Conservation (phyloP, 208 protist genomes). For the Zelonia costaricensis region DNA sequence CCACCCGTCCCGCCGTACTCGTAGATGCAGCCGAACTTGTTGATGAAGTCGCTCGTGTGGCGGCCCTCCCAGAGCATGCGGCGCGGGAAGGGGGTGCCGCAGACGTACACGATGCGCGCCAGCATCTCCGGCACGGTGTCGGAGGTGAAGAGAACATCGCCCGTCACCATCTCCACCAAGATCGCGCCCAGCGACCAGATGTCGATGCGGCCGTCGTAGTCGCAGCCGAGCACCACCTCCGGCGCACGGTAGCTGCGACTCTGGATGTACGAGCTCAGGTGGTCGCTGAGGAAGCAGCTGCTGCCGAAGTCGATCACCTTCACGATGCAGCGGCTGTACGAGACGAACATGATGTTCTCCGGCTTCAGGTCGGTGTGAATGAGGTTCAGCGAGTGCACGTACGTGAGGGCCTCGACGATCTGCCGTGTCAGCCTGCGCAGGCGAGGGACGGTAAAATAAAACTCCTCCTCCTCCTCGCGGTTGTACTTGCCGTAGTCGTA, state of each 20-base stretch:
- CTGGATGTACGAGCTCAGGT: slow-evolving; percentile 95
- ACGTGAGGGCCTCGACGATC: slow-evolving; percentile 84
- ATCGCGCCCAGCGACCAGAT: slow-evolving; percentile 96
- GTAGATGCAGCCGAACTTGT: slow-evolving; percentile 88
- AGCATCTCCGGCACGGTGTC: slow-evolving; percentile 95
- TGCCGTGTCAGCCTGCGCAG: slow-evolving; percentile 89
- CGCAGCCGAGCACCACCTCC: slow-evolving; percentile 92
- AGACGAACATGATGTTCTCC: slow-evolving; percentile 97
- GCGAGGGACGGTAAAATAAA: slow-evolving; percentile 94
- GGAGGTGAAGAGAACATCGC: slow-evolving; percentile 95
- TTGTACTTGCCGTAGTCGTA: slow-evolving; percentile 98
- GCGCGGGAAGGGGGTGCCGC: slow-evolving; percentile 84
- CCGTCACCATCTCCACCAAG: slow-evolving; percentile 93
- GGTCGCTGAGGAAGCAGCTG: slow-evolving; percentile 95
- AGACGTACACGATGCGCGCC: slow-evolving; percentile 89
- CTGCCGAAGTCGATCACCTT: slow-evolving; percentile 98
- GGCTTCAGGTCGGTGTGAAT: slow-evolving; percentile 97
- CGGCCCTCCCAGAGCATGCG: slow-evolving; percentile 87
- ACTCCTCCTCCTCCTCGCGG: slow-evolving; percentile 85
- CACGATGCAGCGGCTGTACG: slow-evolving; percentile 91
- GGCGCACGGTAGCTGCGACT: slow-evolving; percentile 94
- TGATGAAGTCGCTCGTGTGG: slow-evolving; percentile 90
- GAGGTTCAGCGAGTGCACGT: slow-evolving; percentile 93
- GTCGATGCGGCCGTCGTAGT: slow-evolving; percentile 95
- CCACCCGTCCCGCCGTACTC: slow-evolving; percentile 62